phyloP scores from a whole-genome alignment of 306 rosid genomes.

The Medicago ruthenica region DNA sequence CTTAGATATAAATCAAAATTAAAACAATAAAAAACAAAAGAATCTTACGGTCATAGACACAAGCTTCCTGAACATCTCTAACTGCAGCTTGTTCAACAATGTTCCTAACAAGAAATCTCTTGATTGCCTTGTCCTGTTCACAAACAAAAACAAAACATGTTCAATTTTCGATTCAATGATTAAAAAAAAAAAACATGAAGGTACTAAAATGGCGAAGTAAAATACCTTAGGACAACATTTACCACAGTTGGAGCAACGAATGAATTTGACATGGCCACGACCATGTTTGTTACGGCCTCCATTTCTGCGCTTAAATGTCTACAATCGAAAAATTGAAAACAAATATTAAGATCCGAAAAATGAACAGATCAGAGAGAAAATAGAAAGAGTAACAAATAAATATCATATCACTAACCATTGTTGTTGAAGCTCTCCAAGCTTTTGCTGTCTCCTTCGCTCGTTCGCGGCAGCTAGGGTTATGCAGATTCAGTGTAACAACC shows the following conservation, averaged over 20 bases:
- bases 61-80: constrained; percentile 95
- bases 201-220: background rate
- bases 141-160: background rate
- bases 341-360: background rate
- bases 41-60: constrained; percentile 77
- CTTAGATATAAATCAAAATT: no score
- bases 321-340: background rate
- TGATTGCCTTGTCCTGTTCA: constrained; percentile 74
- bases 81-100: constrained; percentile 98
- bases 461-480: background rate
- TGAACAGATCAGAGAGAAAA: background rate
- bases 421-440: background rate
- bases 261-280: constrained; percentile 93
- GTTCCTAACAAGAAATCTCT: constrained; percentile 87
- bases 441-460: background rate
- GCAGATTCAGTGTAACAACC: background rate
- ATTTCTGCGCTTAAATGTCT: constrained; percentile 97
- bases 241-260: constrained; percentile 91
- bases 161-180: background rate
- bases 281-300: constrained; percentile 97
- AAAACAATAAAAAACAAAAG: background rate
- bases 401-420: background rate
- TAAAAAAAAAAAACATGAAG: background rate
- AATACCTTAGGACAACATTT: constrained; percentile 94
- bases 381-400: background rate